A percentile compares a stretch with the other conserved stretches of the same genome.
These are phyloP conservation scores for Physaria fendleri DNA, from an alignment of 345 rosid genomes.

Conservation along the genomic window DNA sequence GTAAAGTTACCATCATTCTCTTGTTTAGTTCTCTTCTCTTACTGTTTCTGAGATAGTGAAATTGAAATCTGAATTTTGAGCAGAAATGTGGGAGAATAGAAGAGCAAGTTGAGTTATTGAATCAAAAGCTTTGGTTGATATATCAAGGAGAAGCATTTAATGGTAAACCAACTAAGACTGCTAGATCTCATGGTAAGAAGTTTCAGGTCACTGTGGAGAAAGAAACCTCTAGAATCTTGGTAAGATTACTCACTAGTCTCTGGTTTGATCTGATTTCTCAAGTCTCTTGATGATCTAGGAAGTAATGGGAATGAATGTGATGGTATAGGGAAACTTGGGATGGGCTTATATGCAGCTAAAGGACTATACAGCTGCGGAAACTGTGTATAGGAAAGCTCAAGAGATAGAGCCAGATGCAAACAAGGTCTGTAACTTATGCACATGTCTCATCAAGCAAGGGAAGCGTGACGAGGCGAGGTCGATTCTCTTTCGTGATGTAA, in stretches of 20 bases:
- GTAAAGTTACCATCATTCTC: constrained; percentile 26
- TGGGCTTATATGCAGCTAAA: constrained; percentile 94
- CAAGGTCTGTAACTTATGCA: constrained; percentile 78
- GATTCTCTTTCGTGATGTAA: constrained; percentile 38
- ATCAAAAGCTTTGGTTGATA: constrained; percentile 66
- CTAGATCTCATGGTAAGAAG: constrained; percentile 92
- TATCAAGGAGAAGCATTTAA: constrained; percentile 80
- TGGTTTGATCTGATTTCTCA: no score
- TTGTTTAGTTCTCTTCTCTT: not conserved
- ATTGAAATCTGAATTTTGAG: constrained; percentile 4
- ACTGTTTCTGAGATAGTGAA: not conserved
- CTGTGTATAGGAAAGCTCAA: constrained; percentile 67
- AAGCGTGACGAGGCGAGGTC: constrained; percentile 43
- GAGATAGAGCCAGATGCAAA: constrained; percentile 77
- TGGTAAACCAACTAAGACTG: constrained; percentile 87
- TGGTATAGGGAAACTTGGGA: constrained; percentile 78
- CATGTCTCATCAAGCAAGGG: constrained; percentile 68
- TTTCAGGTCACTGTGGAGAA: constrained; percentile 82
- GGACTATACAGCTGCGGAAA: constrained; percentile 66
- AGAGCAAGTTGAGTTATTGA: constrained; percentile 71
- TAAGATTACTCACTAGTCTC: no score
- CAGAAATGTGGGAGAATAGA: constrained; percentile 91
- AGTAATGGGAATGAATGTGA: not conserved
- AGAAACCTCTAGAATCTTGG: constrained; percentile 85
- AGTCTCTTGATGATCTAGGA: not conserved